These are phyloP conservation scores for Gyrodon lividus DNA, from an alignment of 768 basidiomycete species.

Conservation along the genomic window DNA sequence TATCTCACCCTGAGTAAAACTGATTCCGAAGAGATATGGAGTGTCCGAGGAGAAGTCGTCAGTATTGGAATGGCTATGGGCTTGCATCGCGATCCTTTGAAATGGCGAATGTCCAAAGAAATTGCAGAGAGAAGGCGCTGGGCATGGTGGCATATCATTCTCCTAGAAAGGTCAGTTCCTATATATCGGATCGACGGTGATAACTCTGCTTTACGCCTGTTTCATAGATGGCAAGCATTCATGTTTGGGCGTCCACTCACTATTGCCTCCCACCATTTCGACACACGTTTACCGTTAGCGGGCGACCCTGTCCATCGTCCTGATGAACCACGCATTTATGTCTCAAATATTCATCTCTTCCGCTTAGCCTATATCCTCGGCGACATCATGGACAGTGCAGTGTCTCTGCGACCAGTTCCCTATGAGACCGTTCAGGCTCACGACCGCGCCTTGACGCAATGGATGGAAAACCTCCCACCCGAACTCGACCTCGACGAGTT, in stretches of 20 bases:
- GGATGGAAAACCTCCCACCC: conserved; percentile 73
- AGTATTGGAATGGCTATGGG: conserved; percentile 81
- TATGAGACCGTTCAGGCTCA: conserved; percentile 73
- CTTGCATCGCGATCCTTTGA: conserved; percentile 81
- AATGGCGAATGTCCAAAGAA: conserved; percentile 68
- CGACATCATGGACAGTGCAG: conserved; percentile 82
- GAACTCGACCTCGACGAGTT: conserved; percentile 80
- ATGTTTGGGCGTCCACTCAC: conserved; percentile 78
- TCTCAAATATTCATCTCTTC: conserved; percentile 76
- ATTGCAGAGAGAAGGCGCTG: conserved; percentile 77
- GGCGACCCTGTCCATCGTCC: conserved; percentile 46
- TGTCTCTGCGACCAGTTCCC: conserved; percentile 75
- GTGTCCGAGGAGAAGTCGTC: conserved; percentile 67
- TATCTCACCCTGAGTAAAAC: conserved; percentile 72
- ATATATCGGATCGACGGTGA: conserved; percentile 1
- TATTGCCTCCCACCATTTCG: conserved; percentile 80
- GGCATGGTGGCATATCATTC: conserved; percentile 90
- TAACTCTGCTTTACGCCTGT: conserved; percentile 7
- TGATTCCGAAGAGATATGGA: conserved; percentile 82
- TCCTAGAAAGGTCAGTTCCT: conserved; percentile 67
- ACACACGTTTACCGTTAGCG: conserved; percentile 72
- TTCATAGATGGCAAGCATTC: conserved; percentile 78
- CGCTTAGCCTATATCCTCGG: conserved; percentile 76
- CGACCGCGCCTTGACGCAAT: conserved; percentile 67
- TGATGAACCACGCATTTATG: conserved; percentile 62